Percentiles rank a stretch among this genome's conserved stretches.
phyloP scores from a whole-genome alignment of 805 yeast genomes.

The Suhomyces prunicola region DNA sequence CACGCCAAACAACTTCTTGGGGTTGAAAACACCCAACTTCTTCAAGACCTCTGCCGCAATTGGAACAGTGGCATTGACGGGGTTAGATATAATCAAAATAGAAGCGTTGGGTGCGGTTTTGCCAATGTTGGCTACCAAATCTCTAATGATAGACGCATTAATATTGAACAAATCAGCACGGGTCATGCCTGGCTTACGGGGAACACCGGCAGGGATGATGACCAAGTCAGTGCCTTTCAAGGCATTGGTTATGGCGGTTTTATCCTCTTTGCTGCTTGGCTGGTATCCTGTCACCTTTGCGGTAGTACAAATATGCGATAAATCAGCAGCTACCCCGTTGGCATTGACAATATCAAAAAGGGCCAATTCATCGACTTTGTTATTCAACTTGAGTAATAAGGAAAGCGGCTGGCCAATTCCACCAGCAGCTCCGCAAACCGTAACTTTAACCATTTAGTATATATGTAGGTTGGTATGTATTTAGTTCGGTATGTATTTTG shows the following conservation, averaged over 20 bases:
- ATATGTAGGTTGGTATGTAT: background rate
- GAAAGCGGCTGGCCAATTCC: conserved; percentile 49
- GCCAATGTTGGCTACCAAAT: conserved; percentile 40
- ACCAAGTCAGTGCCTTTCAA: conserved; percentile 39
- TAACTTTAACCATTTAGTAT: conserved; percentile 39
- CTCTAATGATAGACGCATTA: conserved; percentile 44
- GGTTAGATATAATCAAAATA: conserved; percentile 45
- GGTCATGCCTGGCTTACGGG: conserved; percentile 49
- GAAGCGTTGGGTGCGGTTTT: conserved; percentile 40
- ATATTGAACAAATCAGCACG: conserved; percentile 46
- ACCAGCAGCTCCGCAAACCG: conserved; percentile 50
- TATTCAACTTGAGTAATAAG: conserved; percentile 39
- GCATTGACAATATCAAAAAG: conserved; percentile 45
- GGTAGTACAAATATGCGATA: conserved; percentile 40
- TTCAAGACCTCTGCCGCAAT: conserved; percentile 49
- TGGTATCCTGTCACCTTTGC: conserved; percentile 41
- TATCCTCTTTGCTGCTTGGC: conserved; percentile 38
- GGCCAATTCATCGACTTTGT: conserved; percentile 36
- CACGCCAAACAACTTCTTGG: conserved; percentile 44
- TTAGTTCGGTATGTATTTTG: background rate
- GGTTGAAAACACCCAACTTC: conserved; percentile 45
- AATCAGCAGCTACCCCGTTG: conserved; percentile 46
- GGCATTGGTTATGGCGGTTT: conserved; percentile 33
- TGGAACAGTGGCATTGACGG: conserved; percentile 46
- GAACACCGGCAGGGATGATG: conserved; percentile 47